Base-by-base conservation (phyloP, 2,329 filamentous ascomycete species). In the Arthrinium phaeospermum region DNA sequence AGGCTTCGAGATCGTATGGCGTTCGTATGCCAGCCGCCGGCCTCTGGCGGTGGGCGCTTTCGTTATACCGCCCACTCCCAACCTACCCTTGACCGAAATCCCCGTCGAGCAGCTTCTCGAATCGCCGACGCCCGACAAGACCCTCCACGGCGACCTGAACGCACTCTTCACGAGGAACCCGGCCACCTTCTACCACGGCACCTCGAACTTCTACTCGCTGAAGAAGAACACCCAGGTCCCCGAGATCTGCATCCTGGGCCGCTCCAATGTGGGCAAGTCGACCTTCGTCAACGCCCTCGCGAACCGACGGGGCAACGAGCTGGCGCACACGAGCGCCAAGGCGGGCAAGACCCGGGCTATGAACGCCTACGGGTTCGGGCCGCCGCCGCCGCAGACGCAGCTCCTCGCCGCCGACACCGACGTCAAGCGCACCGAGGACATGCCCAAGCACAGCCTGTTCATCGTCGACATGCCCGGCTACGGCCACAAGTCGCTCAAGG, bases 241-340 rank as follows among this genome's bases (percentile, higher is more conserved):
- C 64, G 89, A 91, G 75, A 89, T 97, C 69, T 92, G 94, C 79
- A 88, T 97, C 67, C 90, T 97, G 49, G 94, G 94, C 61, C 94
- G 95, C 77, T 95, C 94, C 75, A 97, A 97, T 79, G 94, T 95
- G 57, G 94, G 94, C 79, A 97, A 97, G 81, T 96, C 94, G 1
- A 94, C 94, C 22, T 93, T 97, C 76, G 91, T 97, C 83, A 97
- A 97, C 79, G 92, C 93, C 24, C 88, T 97, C 46, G 89, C 92
- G 2, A 91, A 91, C 46, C 88, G 90, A 44, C 82, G 89, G 71
- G 87, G 85, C 4, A 78, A 72, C 37, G 71, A 51, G 45, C 80
- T 87, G 7, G 89, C 89, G 16, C 82, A 85, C 68, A 87, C 87
- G 34, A 88, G 87, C 77, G 80, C 82, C 22, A 82, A 80, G 27